Percentiles rank a stretch among this genome's conserved stretches.
Evolutionary conservation across 208 protist species (phyloP).

Genomic region (Wallacemonas sp.): DNA sequence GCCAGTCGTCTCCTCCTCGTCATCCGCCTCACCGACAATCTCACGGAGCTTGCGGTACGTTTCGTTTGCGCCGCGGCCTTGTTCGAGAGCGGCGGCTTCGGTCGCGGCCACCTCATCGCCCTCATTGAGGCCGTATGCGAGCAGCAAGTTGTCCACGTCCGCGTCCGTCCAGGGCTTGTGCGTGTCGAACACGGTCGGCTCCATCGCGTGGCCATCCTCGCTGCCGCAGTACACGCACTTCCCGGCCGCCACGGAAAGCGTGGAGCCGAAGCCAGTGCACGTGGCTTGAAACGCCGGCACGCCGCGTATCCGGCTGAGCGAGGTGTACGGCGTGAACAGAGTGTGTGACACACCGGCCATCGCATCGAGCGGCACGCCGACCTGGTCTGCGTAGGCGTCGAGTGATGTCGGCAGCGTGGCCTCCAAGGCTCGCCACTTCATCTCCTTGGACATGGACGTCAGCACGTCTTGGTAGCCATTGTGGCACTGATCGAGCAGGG

Average conservation of each 20-base stretch:
- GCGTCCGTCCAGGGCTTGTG: conserved; percentile 43
- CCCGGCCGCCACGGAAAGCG: conserved; percentile 35
- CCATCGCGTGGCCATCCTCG: conserved; percentile 64
- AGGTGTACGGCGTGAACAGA: conserved; percentile 45
- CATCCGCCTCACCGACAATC: conserved; percentile 18
- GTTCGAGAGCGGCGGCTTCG: conserved; percentile 46
- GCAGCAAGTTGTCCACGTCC: conserved; percentile 51
- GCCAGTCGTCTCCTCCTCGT: neutral
- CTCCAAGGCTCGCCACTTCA: conserved; percentile 43
- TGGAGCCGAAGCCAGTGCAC: conserved; percentile 77
- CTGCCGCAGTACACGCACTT: conserved; percentile 60
- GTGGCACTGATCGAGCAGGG: conserved; percentile 74
- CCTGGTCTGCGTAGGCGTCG: conserved; percentile 1
- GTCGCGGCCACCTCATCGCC: conserved; percentile 76
- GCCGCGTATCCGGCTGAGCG: conserved; percentile 60
- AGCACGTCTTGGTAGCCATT: conserved; percentile 71
- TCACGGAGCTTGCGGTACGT: conserved; percentile 34
- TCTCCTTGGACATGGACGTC: conserved; percentile 60
- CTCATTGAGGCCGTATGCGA: conserved; percentile 41
- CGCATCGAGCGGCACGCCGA: neutral
- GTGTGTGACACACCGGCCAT: neutral
- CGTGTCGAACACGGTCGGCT: conserved; percentile 33
- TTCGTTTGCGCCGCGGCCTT: conserved; percentile 37
- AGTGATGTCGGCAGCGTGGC: conserved; percentile 26
- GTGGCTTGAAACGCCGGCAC: conserved; percentile 72